Evolutionary conservation across 345 rosid genomes (phyloP).

Genomic region (Trapa incisa): DNA sequence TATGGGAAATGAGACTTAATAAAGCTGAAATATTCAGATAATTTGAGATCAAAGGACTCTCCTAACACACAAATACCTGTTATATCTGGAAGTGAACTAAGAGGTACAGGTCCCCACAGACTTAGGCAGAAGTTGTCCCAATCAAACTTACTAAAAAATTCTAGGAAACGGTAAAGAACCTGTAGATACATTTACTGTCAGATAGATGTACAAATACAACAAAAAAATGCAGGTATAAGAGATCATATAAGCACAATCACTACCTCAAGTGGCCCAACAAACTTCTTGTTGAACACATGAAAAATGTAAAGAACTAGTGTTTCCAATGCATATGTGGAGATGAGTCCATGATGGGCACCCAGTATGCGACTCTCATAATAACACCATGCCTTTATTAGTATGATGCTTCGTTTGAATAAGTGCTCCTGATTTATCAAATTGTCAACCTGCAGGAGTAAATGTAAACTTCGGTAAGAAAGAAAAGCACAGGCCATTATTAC

Average conservation of each 20-base stretch:
- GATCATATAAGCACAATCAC: constrained; percentile 5
- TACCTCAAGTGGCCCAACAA: constrained; percentile 97
- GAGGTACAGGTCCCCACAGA: constrained; percentile 94
- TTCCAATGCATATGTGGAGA: constrained; percentile 94
- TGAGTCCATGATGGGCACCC: constrained; percentile 99
- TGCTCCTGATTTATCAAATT: constrained; percentile 63
- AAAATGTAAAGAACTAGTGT: constrained; percentile 97
- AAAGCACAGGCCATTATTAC: background rate
- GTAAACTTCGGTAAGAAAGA: background rate
- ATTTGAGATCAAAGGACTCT: constrained; percentile 2
- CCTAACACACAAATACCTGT: constrained; percentile 34
- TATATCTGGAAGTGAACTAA: constrained; percentile 69
- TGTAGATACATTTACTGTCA: constrained; percentile 19
- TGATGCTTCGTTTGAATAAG: constrained; percentile 91
- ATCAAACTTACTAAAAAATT: constrained; percentile 98
- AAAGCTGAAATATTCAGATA: background rate
- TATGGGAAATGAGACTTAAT: background rate
- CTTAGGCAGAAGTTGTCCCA: constrained; percentile 97
- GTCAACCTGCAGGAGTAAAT: constrained; percentile 53
- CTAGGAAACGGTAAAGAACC: constrained; percentile 96
- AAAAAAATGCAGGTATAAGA: constrained; percentile 7
- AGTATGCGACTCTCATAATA: constrained; percentile 98
- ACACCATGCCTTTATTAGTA: constrained; percentile 98
- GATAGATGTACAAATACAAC: background rate
- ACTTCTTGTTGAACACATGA: constrained; percentile 82